Percentiles rank a stretch among this genome's conserved stretches.
Evolutionary conservation across 208 protist species (phyloP).

Genomic region (Leishmania braziliensis): DNA sequence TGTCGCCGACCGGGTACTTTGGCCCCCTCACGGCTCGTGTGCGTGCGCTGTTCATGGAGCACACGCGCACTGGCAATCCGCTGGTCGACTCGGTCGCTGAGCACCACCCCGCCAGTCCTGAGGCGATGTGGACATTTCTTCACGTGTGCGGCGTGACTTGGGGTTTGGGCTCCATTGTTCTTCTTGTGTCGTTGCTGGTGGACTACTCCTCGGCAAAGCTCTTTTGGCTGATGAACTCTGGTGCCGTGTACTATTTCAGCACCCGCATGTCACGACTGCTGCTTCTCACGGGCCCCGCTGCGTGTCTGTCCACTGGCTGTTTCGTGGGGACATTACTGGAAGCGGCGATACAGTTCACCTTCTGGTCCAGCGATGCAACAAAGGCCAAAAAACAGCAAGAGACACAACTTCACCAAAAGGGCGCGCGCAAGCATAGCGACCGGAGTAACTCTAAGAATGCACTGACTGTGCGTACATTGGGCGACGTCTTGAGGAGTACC

Average conservation of each 20-base stretch:
- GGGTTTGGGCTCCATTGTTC: neutral
- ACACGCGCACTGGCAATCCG: constrained; percentile 79
- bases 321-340: constrained; percentile 33
- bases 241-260: constrained; percentile 64
- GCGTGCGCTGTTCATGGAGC: constrained; percentile 67
- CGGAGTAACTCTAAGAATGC: too few relatives aligned
- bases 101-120: too few relatives aligned
- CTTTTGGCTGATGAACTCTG: constrained; percentile 32
- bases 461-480: too few relatives aligned
- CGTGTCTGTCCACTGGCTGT: constrained; percentile 32
- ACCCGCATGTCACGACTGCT: constrained; percentile 66
- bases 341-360: neutral
- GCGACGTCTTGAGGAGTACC: too few relatives aligned
- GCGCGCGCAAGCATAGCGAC: too few relatives aligned
- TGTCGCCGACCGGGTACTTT: constrained; percentile 57
- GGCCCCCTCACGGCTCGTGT: constrained; percentile 60
- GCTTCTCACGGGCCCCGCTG: constrained; percentile 49
- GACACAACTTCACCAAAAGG: too few relatives aligned
- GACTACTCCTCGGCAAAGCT: neutral
- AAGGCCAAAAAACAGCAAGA: neutral
- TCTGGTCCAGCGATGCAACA: neutral
- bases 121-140: too few relatives aligned
- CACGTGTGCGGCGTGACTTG: too few relatives aligned
- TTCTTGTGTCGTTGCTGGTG: too few relatives aligned
- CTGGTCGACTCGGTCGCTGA: constrained; percentile 59